Conservation (phyloP, 2,329 filamentous ascomycete species). For the Arthrobotrys sphaeroides region DNA sequence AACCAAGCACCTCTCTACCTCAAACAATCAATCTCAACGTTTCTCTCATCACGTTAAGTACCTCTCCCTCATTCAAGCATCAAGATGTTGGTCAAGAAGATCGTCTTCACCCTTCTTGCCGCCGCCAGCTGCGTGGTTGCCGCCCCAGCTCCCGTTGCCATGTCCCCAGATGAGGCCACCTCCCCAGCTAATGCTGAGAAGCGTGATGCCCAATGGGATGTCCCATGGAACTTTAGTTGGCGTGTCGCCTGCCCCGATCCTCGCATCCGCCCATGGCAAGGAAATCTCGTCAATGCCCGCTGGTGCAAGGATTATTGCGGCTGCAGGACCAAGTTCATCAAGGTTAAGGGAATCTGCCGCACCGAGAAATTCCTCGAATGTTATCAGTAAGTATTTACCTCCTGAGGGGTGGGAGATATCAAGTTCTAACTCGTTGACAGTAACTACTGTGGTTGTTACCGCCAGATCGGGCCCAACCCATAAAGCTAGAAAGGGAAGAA, state of each 20-base stretch:
- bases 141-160: background rate
- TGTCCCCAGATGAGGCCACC: background rate
- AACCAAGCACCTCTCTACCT: no score
- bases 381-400: constrained; percentile 18
- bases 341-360: background rate
- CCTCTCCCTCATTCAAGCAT: no score
- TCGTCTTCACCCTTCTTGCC: background rate
- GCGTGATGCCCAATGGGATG: background rate
- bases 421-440: background rate
- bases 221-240: background rate
- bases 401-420: background rate
- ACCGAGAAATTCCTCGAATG: constrained; percentile 15
- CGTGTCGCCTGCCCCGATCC: background rate
- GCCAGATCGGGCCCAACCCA: background rate
- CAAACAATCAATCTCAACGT: no score
- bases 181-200: background rate
- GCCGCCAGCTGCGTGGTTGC: background rate
- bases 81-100: background rate
- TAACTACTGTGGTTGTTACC: constrained; percentile 22
- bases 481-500: background rate
- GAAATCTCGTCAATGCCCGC: background rate
- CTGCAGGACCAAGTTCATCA: constrained; percentile 4
- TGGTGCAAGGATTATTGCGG: constrained; percentile 22
- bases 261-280: background rate
- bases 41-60: no score